phyloP scores from a whole-genome alignment of 768 basidiomycete genomes.

The Boletus bicolor region DNA sequence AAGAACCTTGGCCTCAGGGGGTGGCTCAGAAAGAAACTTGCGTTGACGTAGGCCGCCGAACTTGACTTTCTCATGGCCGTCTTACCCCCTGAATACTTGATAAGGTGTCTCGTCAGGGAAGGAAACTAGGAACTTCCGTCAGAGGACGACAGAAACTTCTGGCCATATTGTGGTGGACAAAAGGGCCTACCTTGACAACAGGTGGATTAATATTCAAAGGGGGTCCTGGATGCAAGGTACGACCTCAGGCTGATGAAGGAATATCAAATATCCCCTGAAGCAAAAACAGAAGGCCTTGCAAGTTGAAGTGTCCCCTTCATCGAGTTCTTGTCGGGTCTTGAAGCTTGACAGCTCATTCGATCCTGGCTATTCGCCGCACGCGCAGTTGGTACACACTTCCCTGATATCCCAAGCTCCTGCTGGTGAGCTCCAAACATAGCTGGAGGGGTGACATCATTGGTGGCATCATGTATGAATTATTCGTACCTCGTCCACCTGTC shows the following conservation, averaged over 20 bases:
- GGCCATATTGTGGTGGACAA: neutral
- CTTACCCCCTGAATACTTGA: neutral
- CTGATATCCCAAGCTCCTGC: no score
- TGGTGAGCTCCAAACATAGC: neutral
- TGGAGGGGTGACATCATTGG: neutral
- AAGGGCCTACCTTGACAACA: neutral
- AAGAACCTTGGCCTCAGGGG: neutral
- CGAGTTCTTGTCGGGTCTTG: neutral
- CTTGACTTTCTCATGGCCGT: neutral
- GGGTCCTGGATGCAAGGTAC: neutral
- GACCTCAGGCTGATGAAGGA: neutral
- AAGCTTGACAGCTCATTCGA: neutral
- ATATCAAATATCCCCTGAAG: neutral
- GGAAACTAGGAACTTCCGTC: neutral
- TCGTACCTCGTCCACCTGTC: neutral
- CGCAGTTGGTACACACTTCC: neutral
- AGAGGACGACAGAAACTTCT: neutral
- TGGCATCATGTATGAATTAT: neutral
- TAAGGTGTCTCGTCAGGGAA: neutral
- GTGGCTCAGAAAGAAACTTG: neutral
- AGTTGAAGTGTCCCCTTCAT: neutral
- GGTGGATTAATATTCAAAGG: neutral
- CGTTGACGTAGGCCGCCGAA: neutral
- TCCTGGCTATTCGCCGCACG: neutral
- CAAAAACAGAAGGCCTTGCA: neutral